Conservation (phyloP, 164 flowering plant species). For the Tetrastigma voinierianum region DNA sequence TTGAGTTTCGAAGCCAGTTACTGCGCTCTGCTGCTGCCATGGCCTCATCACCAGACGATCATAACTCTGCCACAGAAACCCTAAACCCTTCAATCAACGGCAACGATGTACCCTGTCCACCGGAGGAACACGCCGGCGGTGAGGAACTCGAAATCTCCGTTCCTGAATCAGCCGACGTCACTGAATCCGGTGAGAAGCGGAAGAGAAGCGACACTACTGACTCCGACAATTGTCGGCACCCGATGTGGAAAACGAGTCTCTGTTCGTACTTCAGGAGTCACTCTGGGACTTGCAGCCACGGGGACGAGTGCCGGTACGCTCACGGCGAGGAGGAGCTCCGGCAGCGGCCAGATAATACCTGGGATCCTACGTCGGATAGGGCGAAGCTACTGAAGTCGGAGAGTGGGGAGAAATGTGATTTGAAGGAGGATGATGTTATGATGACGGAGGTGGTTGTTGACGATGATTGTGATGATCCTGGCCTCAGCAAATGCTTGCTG, state of each 20-base stretch:
- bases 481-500: constrained; percentile 63
- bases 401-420: constrained; percentile 22
- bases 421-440: constrained; percentile 22
- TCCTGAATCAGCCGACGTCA: constrained; percentile 4
- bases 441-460: constrained; percentile 36
- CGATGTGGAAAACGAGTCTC: constrained; percentile 80
- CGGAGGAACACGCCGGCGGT: background rate
- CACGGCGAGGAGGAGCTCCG: constrained; percentile 87
- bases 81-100: constrained; percentile 11
- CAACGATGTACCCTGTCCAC: background rate
- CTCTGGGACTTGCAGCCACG: constrained; percentile 67
- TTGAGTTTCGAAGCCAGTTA: too few relatives aligned
- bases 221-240: constrained; percentile 25
- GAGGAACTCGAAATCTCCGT: background rate
- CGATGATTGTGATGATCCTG: constrained; percentile 23
- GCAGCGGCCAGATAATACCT: constrained; percentile 68
- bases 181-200: constrained; percentile 18
- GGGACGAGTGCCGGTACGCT: constrained; percentile 71
- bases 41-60: background rate
- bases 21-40: background rate
- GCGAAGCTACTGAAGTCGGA: constrained; percentile 53
- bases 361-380: constrained; percentile 97
- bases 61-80: constrained; percentile 4
- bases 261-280: constrained; percentile 79
- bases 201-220: constrained; percentile 14